Base-by-base conservation (phyloP, 1,284 basidiomycete species). In the Ustilago loliicola region DNA sequence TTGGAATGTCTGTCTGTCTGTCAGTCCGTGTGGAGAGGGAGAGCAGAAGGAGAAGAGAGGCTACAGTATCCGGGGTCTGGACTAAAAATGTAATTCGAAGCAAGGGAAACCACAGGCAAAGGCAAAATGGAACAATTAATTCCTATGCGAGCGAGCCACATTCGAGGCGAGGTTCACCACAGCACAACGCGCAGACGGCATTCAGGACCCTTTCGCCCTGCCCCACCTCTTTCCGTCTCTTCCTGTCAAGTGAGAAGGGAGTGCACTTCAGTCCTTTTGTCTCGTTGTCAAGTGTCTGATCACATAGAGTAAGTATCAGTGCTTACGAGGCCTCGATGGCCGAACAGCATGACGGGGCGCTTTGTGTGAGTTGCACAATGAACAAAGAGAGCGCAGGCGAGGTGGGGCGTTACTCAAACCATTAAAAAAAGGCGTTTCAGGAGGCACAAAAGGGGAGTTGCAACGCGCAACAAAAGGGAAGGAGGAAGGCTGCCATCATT, bases 21-120 rank as follows among this genome's bases (percentile, higher is more conserved):
- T 23, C 8, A 42, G 55, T 23, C 21, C 42, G 36, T 36, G 52
- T 30, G 52, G 42, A 27, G 11, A 32, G 38, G 32, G 21, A 42
- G 47, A 45, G 23, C 19, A n/a, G n/a, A 54, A 45, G 52, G 21
- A 25, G 54, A 30, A 25, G 6, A 56, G 27, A 57, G 55, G 32
- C 54, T 23, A 42, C 36, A n/a, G 23, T 34, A 21, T 48, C 56
- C 63, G 56, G 64, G 64, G 70, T 72, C 64, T 72, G 70, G 45
- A 50, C 48, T 50, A 25, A 50, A 50, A 50, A 55, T 66, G 70
- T 67, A 63, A 52, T 47, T 63, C 57, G 61, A 72, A 23, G 48
- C 58, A 61, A 54, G 59, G 23, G 27, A 52, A 23, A 53, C 29
- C 21, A 6, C 25, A 40, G 7, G n/a, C 32, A 25, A 29, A 11